Conservation (phyloP, 2,329 filamentous ascomycete species). For the Elsinoe fawcettii region DNA sequence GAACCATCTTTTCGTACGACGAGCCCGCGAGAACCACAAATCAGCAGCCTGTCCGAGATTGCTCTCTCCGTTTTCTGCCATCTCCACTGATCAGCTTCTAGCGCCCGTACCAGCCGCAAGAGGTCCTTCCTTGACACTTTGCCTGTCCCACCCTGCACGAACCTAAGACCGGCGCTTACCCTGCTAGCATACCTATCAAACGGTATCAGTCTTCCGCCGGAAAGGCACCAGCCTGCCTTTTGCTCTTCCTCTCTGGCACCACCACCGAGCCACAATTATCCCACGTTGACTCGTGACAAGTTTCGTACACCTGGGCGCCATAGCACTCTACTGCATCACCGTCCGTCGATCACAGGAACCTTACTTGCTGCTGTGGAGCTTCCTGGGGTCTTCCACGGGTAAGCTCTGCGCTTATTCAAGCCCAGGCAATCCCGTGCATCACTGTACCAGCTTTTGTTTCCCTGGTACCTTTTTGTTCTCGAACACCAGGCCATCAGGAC, state of each 20-base stretch:
- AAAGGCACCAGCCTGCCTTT: background rate
- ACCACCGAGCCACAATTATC: slow-evolving; percentile 10
- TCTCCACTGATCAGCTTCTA: slow-evolving; percentile 14
- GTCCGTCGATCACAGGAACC: slow-evolving; percentile 14
- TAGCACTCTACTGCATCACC: slow-evolving; percentile 13
- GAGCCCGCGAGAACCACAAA: background rate
- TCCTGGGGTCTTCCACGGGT: slow-evolving; percentile 13
- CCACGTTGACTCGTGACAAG: slow-evolving; percentile 11
- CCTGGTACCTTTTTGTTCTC: slow-evolving; percentile 10
- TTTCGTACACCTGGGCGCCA: slow-evolving; percentile 1
- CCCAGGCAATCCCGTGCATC: slow-evolving; percentile 12
- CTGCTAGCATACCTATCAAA: slow-evolving; percentile 8
- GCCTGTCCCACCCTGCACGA: slow-evolving; percentile 6
- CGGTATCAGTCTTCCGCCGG: slow-evolving; percentile 9
- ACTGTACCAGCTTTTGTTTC: slow-evolving; percentile 14
- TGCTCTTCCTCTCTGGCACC: background rate
- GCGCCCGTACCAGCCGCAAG: slow-evolving; percentile 11
- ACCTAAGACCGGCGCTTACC: slow-evolving; percentile 2
- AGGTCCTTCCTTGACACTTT: slow-evolving; percentile 11
- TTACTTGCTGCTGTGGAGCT: slow-evolving; percentile 2
- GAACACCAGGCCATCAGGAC: slow-evolving; percentile 11
- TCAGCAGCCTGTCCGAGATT: slow-evolving; percentile 13
- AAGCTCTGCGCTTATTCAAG: slow-evolving; percentile 16
- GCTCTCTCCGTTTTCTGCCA: slow-evolving; percentile 14
- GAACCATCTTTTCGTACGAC: slow-evolving; percentile 5